Conservation (phyloP, 106 monocot genomes). For the Chionographis japonica region DNA sequence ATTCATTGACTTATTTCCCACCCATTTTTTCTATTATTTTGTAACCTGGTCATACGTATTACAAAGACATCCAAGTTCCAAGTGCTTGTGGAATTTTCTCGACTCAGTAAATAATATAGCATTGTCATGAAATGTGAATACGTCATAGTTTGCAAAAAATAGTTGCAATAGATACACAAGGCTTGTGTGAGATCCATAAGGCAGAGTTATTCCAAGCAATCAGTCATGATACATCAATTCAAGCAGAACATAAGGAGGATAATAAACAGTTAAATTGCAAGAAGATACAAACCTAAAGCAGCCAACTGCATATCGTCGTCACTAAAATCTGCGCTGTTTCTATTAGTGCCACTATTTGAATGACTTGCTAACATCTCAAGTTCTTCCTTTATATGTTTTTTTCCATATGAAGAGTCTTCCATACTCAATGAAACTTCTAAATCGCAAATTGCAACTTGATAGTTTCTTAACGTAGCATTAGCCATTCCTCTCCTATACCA, state of each 20-base stretch:
- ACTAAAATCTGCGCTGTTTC: neutral
- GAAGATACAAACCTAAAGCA: constrained; percentile 26
- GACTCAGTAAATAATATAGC: too few species aligned
- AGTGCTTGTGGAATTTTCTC: too few species aligned
- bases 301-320: neutral
- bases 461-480: constrained; percentile 47
- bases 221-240: neutral
- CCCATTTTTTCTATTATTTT: too few species aligned
- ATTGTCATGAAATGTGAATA: too few species aligned
- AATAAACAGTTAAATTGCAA: neutral
- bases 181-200: too few species aligned
- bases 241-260: neutral
- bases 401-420: constrained; percentile 58
- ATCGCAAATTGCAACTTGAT: constrained; percentile 58
- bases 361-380: constrained; percentile 22
- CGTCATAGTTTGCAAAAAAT: too few species aligned
- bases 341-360: constrained; percentile 1
- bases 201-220: too few species aligned
- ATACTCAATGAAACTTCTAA: constrained; percentile 61
- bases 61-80: too few species aligned
- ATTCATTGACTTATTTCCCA: too few species aligned
- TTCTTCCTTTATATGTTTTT: constrained; percentile 65
- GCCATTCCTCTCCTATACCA: constrained; percentile 91
- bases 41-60: too few species aligned
- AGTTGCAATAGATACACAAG: too few species aligned